These are phyloP conservation scores for Alternaria ethzedia DNA, from an alignment of 2,329 filamentous ascomycete species.

Conservation along the genomic window DNA sequence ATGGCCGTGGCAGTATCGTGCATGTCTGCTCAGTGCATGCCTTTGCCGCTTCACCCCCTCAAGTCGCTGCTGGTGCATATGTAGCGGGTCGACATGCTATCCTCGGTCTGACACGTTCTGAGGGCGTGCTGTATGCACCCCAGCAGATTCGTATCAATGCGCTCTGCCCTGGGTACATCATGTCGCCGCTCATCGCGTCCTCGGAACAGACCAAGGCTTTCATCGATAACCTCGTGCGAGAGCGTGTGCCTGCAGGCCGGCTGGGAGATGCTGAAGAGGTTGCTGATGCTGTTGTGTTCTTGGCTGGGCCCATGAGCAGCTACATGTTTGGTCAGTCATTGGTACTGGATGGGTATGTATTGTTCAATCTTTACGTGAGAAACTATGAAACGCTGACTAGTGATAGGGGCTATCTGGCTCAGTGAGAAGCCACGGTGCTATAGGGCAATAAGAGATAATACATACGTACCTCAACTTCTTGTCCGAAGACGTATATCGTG, in stretches of 20 bases:
- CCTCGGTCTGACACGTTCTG: conserved; percentile 58
- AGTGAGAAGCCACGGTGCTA: background rate
- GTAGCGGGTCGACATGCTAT: conserved; percentile 59
- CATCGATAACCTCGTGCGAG: conserved; percentile 10
- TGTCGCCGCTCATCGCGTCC: conserved; percentile 43
- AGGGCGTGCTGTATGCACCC: conserved; percentile 58
- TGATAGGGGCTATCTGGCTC: conserved; percentile 5
- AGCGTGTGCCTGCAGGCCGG: conserved; percentile 10
- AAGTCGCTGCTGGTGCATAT: conserved; percentile 51
- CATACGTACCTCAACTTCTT: background rate
- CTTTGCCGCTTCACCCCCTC: conserved; percentile 43
- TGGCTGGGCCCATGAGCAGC: conserved; percentile 15
- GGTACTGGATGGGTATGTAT: conserved; percentile 16
- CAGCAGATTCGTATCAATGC: conserved; percentile 63
- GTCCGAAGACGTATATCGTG: background rate
- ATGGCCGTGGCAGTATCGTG: conserved; percentile 56
- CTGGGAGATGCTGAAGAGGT: conserved; percentile 15
- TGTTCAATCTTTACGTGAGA: background rate
- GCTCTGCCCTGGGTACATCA: conserved; percentile 58
- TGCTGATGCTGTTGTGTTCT: conserved; percentile 13
- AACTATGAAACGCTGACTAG: background rate
- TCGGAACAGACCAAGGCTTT: conserved; percentile 13
- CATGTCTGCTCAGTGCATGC: conserved; percentile 60
- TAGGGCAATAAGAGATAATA: background rate
- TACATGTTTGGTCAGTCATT: conserved; percentile 17